These are phyloP conservation scores for Breynia disticha DNA, from an alignment of 441 rosid genomes.

Conservation along the genomic window DNA sequence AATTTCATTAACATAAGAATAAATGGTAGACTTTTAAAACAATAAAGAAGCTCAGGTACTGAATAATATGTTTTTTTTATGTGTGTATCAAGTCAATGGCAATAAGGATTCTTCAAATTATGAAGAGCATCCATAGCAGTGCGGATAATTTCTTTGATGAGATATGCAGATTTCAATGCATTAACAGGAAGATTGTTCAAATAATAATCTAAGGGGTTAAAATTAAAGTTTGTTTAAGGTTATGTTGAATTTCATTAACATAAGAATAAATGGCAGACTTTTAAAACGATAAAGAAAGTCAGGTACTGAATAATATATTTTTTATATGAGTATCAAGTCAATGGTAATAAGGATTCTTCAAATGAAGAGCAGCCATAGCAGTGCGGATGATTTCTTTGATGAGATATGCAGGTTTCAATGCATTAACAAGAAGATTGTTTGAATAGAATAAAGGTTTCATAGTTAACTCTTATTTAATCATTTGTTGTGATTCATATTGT, in stretches of 20 bases:
- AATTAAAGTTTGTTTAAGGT: too few relatives aligned
- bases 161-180: constrained; percentile 65
- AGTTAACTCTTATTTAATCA: constrained; percentile 5
- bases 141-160: constrained; percentile 91
- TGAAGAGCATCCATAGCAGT: constrained; percentile 89
- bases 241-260: too few relatives aligned
- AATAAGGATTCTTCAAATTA: constrained; percentile 74
- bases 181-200: constrained; percentile 51
- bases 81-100: constrained; percentile 52
- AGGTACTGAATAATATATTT: too few relatives aligned
- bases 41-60: too few relatives aligned
- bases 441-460: constrained; percentile 41
- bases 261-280: too few relatives aligned
- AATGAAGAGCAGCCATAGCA: constrained; percentile 88
- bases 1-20: too few relatives aligned
- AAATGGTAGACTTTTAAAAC: too few relatives aligned
- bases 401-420: constrained; percentile 74
- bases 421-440: constrained; percentile 53
- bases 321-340: constrained; percentile 40
- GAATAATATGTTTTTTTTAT: too few relatives aligned
- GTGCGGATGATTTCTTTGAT: constrained; percentile 89
- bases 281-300: too few relatives aligned
- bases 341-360: constrained; percentile 76
- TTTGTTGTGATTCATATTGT: constrained; percentile 14
- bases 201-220: too few relatives aligned